A percentile compares a stretch with the other conserved stretches of the same genome.
Conservation (phyloP, 2,329 filamentous ascomycete species). For the Tetracladium maxilliforme region DNA sequence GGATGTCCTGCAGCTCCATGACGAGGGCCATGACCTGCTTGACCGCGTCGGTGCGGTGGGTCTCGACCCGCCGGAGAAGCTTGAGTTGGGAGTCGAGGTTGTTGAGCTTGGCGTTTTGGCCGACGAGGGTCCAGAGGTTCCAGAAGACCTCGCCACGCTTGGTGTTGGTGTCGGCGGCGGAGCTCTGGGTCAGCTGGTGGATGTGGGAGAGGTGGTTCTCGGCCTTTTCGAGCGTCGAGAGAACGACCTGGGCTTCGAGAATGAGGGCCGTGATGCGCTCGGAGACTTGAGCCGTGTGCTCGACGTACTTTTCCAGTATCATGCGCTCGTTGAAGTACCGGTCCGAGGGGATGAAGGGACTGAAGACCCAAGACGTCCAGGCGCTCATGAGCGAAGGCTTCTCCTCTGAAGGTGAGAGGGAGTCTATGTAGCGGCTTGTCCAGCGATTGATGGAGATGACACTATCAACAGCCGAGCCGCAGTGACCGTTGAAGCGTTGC, state of each 20-base stretch:
- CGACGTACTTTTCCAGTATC: conserved; percentile 60
- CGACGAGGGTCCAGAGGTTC: conserved; percentile 60
- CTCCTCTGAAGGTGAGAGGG: conserved; percentile 30
- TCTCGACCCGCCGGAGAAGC: conserved; percentile 49
- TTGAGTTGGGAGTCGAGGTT: conserved; percentile 48
- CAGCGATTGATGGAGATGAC: conserved; percentile 63
- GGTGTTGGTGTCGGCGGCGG: conserved; percentile 40
- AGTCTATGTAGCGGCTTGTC: conserved; percentile 56
- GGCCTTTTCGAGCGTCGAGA: conserved; percentile 49
- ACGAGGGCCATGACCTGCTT: conserved; percentile 55
- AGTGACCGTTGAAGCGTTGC: conserved; percentile 61
- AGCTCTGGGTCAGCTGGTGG: conserved; percentile 50
- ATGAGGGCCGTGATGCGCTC: conserved; percentile 57
- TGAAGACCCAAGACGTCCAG: conserved; percentile 29
- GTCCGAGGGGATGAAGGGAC: conserved; percentile 41
- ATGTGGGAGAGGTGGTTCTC: conserved; percentile 59
- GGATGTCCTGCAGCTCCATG: conserved; percentile 60
- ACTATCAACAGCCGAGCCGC: conserved; percentile 58
- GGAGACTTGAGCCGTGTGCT: conserved; percentile 55
- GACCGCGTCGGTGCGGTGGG: conserved; percentile 50
- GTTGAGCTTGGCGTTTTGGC: conserved; percentile 48
- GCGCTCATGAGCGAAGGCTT: conserved; percentile 14
- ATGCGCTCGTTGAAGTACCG: conserved; percentile 41
- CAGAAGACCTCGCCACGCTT: conserved; percentile 53
- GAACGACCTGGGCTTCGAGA: conserved; percentile 51